Evolutionary conservation across 352 stramenopile species (phyloP).

Genomic region (Pythium scleroteichum): DNA sequence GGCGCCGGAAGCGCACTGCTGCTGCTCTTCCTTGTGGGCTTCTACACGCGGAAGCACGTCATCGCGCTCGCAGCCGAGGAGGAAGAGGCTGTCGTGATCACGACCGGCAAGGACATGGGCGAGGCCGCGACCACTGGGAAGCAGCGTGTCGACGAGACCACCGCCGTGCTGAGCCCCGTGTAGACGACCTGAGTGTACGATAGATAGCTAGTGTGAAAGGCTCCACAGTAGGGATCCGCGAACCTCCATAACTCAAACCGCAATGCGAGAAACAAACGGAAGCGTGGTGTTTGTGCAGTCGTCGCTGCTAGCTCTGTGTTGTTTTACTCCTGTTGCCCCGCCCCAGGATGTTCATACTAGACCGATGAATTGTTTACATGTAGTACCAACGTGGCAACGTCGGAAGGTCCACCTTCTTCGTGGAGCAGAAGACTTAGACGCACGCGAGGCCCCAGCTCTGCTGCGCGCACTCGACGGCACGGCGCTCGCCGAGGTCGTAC

Average conservation of each 20-base stretch:
- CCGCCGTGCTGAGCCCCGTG: background rate
- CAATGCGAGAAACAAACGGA: too few species aligned
- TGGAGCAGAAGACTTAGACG: background rate
- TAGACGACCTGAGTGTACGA: background rate
- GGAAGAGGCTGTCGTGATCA: slow-evolving; percentile 25
- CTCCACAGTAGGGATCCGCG: too few species aligned
- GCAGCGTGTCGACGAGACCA: background rate
- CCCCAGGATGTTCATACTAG: too few species aligned
- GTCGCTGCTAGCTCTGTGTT: too few species aligned
- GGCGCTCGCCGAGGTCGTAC: background rate
- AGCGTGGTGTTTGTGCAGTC: too few species aligned
- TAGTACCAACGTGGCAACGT: too few species aligned
- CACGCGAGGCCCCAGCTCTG: background rate
- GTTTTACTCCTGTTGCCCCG: too few species aligned
- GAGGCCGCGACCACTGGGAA: slow-evolving; percentile 6
- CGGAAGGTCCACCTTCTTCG: too few species aligned
- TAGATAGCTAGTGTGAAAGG: background rate
- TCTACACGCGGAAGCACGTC: slow-evolving; percentile 75
- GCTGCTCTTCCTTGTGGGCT: slow-evolving; percentile 60
- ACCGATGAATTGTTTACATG: too few species aligned
- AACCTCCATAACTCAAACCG: too few species aligned
- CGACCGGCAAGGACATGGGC: background rate
- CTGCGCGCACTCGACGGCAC: background rate
- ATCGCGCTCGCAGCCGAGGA: slow-evolving; percentile 49
- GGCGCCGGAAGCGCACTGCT: slow-evolving; percentile 53